phyloP scores from a whole-genome alignment of 2,329 filamentous ascomycete genomes.

The Calonectria henricotiae region DNA sequence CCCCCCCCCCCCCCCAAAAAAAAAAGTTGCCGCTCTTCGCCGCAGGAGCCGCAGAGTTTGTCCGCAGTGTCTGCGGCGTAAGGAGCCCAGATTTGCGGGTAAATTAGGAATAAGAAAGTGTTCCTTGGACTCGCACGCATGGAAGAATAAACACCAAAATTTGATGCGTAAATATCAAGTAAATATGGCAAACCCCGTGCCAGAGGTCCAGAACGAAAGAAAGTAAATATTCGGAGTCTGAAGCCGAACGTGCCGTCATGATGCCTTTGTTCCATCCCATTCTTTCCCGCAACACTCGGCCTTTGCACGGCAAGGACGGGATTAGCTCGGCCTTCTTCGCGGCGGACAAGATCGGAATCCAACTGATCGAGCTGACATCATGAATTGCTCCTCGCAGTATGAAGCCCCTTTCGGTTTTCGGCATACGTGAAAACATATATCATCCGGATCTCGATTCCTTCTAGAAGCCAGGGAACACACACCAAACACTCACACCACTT shows the following conservation, averaged over 20 bases:
- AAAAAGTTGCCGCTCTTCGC: conserved; percentile 37
- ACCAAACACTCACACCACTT: conserved; percentile 17
- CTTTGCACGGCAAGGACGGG: conserved; percentile 46
- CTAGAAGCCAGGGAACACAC: conserved; percentile 12
- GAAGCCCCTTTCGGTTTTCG: background rate
- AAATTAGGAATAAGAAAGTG: conserved; percentile 30
- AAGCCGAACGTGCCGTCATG: conserved; percentile 12
- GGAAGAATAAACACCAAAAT: background rate
- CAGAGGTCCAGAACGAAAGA: conserved; percentile 9
- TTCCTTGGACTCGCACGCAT: background rate
- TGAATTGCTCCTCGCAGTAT: background rate
- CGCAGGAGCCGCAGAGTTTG: conserved; percentile 32
- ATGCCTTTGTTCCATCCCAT: background rate
- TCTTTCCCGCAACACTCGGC: conserved; percentile 25
- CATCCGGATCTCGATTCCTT: conserved; percentile 3
- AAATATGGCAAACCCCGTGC: background rate
- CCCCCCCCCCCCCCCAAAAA: too few relatives aligned
- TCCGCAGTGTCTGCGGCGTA: conserved; percentile 29
- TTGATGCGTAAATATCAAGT: background rate
- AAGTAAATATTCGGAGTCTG: conserved; percentile 2
- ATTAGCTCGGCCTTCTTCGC: conserved; percentile 54
- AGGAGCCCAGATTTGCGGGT: conserved; percentile 24
- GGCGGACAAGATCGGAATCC: conserved; percentile 45
- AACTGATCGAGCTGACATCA: conserved; percentile 48
- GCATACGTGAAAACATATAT: background rate